Conservation (phyloP, 805 yeast genomes). For the Myxozyma mucilagina region DNA sequence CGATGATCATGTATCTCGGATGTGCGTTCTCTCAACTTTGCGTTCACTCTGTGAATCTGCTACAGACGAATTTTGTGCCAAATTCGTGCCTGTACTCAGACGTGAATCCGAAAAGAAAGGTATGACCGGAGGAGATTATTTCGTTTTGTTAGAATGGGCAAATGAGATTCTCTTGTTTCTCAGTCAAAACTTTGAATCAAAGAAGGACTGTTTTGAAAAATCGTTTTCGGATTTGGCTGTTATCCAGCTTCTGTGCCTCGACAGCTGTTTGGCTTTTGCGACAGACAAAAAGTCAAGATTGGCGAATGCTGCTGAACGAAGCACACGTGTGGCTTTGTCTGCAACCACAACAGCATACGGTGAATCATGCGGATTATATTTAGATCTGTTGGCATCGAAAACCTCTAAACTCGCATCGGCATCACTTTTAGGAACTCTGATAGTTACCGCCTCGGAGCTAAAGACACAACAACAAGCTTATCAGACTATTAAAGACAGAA, state of each 20-base stretch:
- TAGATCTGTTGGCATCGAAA: conserved; percentile 20
- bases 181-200: not conserved
- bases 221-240: conserved; percentile 14
- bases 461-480: conserved; percentile 31
- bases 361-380: conserved; percentile 12
- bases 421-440: conserved; percentile 20
- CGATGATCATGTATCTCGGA: conserved; percentile 31
- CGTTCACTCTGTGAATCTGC: conserved; percentile 10
- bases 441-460: conserved; percentile 20
- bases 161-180: conserved; percentile 11
- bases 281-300: conserved; percentile 17
- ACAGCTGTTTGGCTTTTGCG: conserved; percentile 3
- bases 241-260: conserved; percentile 19
- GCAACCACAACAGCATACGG: conserved; percentile 7
- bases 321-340: conserved; percentile 9
- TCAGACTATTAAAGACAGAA: conserved; percentile 21
- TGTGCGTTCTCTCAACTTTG: conserved; percentile 20
- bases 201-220: not conserved
- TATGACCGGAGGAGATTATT: conserved; percentile 29
- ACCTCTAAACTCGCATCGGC: conserved; percentile 10
- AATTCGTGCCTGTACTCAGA: conserved; percentile 19
- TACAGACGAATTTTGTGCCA: not conserved
- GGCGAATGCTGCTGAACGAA: conserved; percentile 17
- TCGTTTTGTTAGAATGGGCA: conserved; percentile 33
- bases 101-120: conserved; percentile 22